Evolutionary conservation across 31 red algal species (phyloP), one percentile per base, ranked within the genome.

Genomic region (Porphyra umbilicalis): DNA sequence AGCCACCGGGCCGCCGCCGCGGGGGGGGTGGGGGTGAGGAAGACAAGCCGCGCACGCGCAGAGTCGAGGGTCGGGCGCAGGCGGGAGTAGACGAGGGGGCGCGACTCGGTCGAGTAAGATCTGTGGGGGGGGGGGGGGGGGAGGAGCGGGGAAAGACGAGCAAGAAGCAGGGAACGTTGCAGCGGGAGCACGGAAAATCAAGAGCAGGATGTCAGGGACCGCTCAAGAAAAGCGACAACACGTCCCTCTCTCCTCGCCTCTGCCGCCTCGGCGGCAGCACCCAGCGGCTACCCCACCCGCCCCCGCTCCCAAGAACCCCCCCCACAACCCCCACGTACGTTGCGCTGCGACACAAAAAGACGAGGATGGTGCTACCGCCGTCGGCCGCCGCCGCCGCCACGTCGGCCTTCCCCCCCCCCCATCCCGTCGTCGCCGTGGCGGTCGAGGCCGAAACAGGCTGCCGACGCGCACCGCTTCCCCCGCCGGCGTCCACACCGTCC

Each of bases 1-100:
- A 92, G 82, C 75, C 87, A 92, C 9, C 77, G 68, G 0, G 44
- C 33, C 6, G 90, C 90, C 79, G 87, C 85, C 31, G 39, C 77
- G 14, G 90, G 81, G 20, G 86, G 76, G 85, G 85, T 85, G 35
- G 90, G 81, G 25, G 90, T 88, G 32, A 92, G 81, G 74, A 92
- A 92, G 10, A 87, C 86, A 9, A 92, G 79, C 6, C 85, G 76
- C 35, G 85, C 81, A n/a, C 25, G 57, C 25, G 57, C 57, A 29
- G 57, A 18, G 57, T 71, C 57, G 25, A 71, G 57, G 57, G 57
- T 71, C 4, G 57, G 57, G 20, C 57, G 57, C 0, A 71, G 57
- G 3, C 57, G 57, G 25, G 57, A 18, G 57, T 71, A 71, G 25
- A 71, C 57, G 25, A 71, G 57, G 4, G 57, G 57, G 4, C 57